Evolutionary conservation across 257 asterid species (phyloP).

Genomic region (Gynochthodes officinalis): DNA sequence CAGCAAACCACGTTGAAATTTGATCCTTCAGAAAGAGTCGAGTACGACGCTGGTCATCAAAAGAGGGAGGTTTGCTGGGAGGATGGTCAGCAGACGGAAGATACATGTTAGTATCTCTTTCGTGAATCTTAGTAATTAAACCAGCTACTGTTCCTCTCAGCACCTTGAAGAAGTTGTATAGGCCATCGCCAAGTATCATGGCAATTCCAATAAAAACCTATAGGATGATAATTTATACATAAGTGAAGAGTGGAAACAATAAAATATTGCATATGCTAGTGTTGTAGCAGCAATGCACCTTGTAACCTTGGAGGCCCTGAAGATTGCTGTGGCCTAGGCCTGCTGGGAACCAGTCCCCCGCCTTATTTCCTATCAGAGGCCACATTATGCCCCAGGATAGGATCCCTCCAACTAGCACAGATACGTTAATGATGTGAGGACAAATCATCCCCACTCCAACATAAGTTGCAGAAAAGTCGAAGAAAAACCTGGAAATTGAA

Average conservation of each 20-base stretch:
- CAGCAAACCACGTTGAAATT: constrained; percentile 46
- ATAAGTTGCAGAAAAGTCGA: constrained; percentile 71
- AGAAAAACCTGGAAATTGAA: constrained; percentile 49
- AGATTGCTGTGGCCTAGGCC: constrained; percentile 31
- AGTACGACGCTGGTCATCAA: constrained; percentile 45
- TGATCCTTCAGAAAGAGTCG: constrained; percentile 54
- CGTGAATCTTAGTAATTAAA: constrained; percentile 27
- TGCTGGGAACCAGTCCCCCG: constrained; percentile 59
- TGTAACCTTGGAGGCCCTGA: constrained; percentile 62
- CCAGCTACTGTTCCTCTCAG: constrained; percentile 40
- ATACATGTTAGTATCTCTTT: constrained; percentile 21
- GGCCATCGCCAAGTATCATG: constrained; percentile 70
- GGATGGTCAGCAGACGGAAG: constrained; percentile 32
- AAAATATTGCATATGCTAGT: neutral
- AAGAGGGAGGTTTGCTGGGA: constrained; percentile 18
- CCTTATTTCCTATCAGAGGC: constrained; percentile 49
- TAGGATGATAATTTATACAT: neutral
- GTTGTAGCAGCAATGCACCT: constrained; percentile 20
- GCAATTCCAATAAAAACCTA: constrained; percentile 58
- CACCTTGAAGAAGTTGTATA: constrained; percentile 66
- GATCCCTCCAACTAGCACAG: constrained; percentile 55
- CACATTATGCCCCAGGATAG: constrained; percentile 83
- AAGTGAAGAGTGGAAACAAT: neutral
- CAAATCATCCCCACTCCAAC: constrained; percentile 85
- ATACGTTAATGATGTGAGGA: constrained; percentile 55